These are phyloP conservation scores for Xerocomus brunneocitrinus DNA, from an alignment of 768 basidiomycete genomes.

Conservation along the genomic window DNA sequence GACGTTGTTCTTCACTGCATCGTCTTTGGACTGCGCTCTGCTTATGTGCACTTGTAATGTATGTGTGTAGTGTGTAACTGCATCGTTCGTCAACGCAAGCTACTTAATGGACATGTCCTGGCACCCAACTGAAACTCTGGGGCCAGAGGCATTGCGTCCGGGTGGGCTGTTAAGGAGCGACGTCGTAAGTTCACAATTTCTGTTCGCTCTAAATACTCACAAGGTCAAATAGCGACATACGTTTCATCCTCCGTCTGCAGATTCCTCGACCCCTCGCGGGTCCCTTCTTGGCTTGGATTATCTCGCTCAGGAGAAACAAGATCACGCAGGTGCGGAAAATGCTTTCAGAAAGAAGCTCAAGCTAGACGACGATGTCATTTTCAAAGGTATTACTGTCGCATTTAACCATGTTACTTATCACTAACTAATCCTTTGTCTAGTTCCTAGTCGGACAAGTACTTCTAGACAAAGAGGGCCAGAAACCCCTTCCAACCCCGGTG, in stretches of 20 bases:
- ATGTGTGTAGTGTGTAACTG: too few species aligned
- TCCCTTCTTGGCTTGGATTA: constrained; percentile 86
- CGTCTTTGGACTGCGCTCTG: too few species aligned
- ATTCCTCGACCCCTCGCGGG: constrained; percentile 71
- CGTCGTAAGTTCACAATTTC: constrained; percentile 37
- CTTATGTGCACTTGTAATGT: too few species aligned
- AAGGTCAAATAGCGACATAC: constrained; percentile 57
- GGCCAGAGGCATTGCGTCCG: constrained; percentile 69
- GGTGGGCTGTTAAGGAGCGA: constrained; percentile 77
- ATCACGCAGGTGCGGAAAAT: constrained; percentile 43
- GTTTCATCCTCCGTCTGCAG: constrained; percentile 72
- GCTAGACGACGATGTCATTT: constrained; percentile 61
- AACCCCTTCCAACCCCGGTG: constrained; percentile 91
- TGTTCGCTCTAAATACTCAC: constrained; percentile 3
- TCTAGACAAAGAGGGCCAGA: constrained; percentile 77
- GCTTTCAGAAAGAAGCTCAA: constrained; percentile 61
- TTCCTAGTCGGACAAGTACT: constrained; percentile 59
- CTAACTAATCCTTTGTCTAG: constrained; percentile 35
- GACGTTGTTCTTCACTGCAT: too few species aligned
- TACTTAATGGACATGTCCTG: too few species aligned
- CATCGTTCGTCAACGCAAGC: too few species aligned
- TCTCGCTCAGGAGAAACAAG: constrained; percentile 84
- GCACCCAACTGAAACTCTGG: constrained; percentile 56
- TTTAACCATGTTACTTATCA: neutral
- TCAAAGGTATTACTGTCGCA: constrained; percentile 64